These are phyloP conservation scores for Dorcoceras hygrometricum DNA, from an alignment of 257 asterid species.

Conservation along the genomic window DNA sequence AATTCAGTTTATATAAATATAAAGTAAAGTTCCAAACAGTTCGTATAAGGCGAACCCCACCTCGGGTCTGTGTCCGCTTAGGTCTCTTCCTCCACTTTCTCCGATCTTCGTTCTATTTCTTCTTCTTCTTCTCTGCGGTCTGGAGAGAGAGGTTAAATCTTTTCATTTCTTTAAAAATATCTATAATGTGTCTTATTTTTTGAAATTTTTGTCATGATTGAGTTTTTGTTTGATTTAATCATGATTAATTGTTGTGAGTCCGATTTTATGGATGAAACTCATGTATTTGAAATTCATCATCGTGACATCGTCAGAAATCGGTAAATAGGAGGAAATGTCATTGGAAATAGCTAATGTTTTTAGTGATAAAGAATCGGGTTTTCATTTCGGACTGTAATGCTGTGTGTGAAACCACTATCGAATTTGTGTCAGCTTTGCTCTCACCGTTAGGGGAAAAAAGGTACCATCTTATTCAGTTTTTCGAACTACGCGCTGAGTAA, in stretches of 20 bases:
- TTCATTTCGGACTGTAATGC: constrained; percentile 5
- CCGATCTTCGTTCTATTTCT: background rate
- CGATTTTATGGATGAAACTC: background rate
- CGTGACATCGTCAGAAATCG: background rate
- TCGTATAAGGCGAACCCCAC: background rate
- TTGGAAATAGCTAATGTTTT: background rate
- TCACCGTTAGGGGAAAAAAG: background rate
- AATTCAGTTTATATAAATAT: no score
- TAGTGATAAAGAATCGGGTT: background rate
- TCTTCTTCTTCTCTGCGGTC: background rate
- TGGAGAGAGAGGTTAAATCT: no score
- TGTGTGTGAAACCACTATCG: background rate
- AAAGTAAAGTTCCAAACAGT: background rate
- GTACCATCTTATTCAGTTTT: background rate
- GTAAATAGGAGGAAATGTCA: background rate
- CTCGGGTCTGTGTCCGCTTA: background rate
- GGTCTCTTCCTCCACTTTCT: background rate
- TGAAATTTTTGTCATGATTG: background rate
- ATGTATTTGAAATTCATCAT: background rate
- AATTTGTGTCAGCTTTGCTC: background rate
- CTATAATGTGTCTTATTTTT: background rate
- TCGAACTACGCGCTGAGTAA: background rate
- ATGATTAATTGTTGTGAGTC: background rate
- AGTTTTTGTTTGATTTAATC: background rate
- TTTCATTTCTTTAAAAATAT: no score